Conservation (phyloP, 768 basidiomycete genomes). For the Trametes cingulata region DNA sequence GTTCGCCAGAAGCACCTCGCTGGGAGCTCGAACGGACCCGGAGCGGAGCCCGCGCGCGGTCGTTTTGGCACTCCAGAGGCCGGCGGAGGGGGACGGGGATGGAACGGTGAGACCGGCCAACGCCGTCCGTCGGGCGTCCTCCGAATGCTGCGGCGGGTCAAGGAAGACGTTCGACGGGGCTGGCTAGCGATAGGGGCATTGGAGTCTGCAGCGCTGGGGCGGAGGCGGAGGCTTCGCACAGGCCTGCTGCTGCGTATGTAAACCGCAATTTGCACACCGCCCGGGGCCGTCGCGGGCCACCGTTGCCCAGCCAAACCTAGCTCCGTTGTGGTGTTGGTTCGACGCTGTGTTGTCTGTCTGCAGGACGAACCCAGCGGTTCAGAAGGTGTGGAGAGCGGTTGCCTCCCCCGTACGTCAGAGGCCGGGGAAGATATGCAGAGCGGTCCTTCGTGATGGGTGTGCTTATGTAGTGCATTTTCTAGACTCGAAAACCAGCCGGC, state of each 20-base stretch:
- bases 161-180: neutral
- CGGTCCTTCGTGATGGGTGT: neutral
- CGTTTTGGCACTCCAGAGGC: neutral
- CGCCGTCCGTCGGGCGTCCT: neutral
- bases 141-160: constrained; percentile 14
- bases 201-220: neutral
- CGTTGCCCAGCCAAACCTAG: too few relatives aligned
- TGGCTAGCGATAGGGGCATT: constrained; percentile 1
- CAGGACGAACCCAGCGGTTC: too few relatives aligned
- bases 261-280: too few relatives aligned
- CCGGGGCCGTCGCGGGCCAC: neutral
- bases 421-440: neutral
- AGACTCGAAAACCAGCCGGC: too few relatives aligned
- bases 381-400: constrained; percentile 3
- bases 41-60: constrained; percentile 7
- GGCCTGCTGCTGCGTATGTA: neutral
- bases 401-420: constrained; percentile 15
- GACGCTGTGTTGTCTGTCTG: too few relatives aligned
- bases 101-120: neutral
- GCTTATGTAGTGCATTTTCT: neutral
- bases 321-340: too few relatives aligned
- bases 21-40: neutral
- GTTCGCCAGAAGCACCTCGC: neutral
- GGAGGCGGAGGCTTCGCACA: neutral
- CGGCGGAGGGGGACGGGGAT: neutral